Percentiles rank a stretch among this genome's conserved stretches.
phyloP scores from a whole-genome alignment of 768 basidiomycete species.

The Phaeolepiota aurea region DNA sequence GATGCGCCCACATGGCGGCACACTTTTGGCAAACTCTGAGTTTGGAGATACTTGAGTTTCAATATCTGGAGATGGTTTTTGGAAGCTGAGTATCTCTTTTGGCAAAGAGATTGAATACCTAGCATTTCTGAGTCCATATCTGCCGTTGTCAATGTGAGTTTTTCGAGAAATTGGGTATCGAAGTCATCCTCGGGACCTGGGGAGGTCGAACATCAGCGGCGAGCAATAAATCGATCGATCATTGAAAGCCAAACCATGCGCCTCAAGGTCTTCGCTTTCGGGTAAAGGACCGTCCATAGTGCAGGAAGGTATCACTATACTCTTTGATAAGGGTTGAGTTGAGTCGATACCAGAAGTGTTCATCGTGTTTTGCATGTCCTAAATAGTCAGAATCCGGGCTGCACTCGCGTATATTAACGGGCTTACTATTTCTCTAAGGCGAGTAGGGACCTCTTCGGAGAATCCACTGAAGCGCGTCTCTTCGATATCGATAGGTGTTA shows the following conservation, averaged over 20 bases:
- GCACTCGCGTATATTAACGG: too few species aligned
- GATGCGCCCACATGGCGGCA: neutral
- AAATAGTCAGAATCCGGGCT: too few species aligned
- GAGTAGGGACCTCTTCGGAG: conserved; percentile 41
- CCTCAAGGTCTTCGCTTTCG: too few species aligned
- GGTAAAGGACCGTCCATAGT: too few species aligned
- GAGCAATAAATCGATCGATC: neutral
- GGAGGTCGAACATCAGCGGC: neutral
- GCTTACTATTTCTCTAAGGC: conserved; percentile 49
- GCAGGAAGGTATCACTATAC: too few species aligned
- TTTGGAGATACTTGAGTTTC: neutral
- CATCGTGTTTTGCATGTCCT: too few species aligned
- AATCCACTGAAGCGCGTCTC: conserved; percentile 45
- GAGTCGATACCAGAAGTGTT: too few species aligned
- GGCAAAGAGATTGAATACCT: conserved; percentile 15
- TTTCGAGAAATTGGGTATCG: neutral
- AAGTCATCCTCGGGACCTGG: neutral
- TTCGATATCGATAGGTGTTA: conserved; percentile 34
- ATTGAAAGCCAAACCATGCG: too few species aligned
- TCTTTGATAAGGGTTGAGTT: too few species aligned
- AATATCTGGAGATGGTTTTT: neutral
- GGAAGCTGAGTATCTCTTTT: too few species aligned
- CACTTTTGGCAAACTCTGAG: neutral
- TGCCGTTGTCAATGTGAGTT: neutral
- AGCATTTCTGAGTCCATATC: conserved; percentile 38